Evolutionary conservation across 345 rosid genomes (phyloP), one percentile per base, ranked within the genome.

Genomic region (Euphorbia peplus): DNA sequence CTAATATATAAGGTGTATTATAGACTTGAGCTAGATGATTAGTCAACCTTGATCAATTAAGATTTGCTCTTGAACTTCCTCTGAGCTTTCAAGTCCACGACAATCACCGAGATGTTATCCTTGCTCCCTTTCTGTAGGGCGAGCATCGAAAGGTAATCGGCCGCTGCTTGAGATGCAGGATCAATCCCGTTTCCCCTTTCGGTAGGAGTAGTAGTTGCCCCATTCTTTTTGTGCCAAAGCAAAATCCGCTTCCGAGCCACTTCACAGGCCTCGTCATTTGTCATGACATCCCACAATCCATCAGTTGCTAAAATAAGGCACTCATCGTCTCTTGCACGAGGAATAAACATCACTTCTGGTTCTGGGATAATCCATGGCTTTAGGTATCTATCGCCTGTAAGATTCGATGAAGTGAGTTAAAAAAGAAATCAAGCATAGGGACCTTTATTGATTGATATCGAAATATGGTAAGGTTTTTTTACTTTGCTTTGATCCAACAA

Each of bases 31-130:
- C 57, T 28, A 32, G 55, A 64, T 24, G 71, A 62, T 22, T 4
- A 66, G 30, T 56, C 79, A 69, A 63, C 68, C 71, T 53, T 42
- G 60, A 25, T 81, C 6, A 32, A 3, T 76, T 39, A 83, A 63
- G 90, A 71, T 69, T 79, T 83, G 75, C 88, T 92, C 71, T 95
- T 83, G 68, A 74, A 69, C 69, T 74, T 74, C 69, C 78, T 74
- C 37, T 63, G 78, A 68, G 70, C 69, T 63, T 68, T 73, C 72
- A 73, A 44, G 70, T 76, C 79, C 60, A 82, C 79, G 53, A 79
- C 83, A 14, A 82, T 61, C 70, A 74, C 79, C 9, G 70, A 76
- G 41, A 73, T 71, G 46, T 73, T 82, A 41, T 82, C 79, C 35
- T 59, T 58, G 68, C 83, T 79, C 39, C 82, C 78, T 41, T 75